A percentile compares a stretch with the other conserved stretches of the same genome.
phyloP scores from a whole-genome alignment of 768 basidiomycete genomes.

The Boletus rubescentipes region DNA sequence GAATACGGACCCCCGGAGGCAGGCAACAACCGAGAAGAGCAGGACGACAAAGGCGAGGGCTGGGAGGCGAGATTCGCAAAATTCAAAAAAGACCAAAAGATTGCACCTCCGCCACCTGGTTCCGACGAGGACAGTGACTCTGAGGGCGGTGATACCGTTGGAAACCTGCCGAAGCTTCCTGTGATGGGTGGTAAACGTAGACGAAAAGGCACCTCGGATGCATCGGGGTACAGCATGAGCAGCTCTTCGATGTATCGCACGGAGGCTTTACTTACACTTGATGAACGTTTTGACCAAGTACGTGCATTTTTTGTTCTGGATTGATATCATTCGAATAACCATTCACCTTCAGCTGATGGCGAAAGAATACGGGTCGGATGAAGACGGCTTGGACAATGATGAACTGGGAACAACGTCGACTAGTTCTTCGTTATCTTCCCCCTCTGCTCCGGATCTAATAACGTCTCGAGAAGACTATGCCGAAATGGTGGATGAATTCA shows the following conservation, averaged over 20 bases:
- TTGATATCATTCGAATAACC: not conserved
- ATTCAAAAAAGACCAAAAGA: conserved; percentile 61
- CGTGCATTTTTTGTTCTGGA: conserved; percentile 18
- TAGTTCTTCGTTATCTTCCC: conserved; percentile 43
- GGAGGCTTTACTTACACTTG: conserved; percentile 81
- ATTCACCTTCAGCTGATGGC: conserved; percentile 57
- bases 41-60: conserved; percentile 32
- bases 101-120: conserved; percentile 28
- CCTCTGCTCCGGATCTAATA: conserved; percentile 70
- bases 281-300: conserved; percentile 94
- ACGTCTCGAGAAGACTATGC: conserved; percentile 88
- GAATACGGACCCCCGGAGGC: conserved; percentile 41
- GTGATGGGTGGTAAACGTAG: conserved; percentile 77
- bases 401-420: conserved; percentile 44
- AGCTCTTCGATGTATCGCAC: conserved; percentile 95
- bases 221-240: conserved; percentile 96
- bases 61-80: conserved; percentile 83
- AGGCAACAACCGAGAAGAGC: conserved; percentile 22
- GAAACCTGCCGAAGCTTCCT: conserved; percentile 69
- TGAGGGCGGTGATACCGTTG: conserved; percentile 81
- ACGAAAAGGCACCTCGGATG: conserved; percentile 74
- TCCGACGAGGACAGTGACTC: conserved; percentile 56
- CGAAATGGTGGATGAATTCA: conserved; percentile 89
- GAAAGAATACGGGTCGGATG: conserved; percentile 70
- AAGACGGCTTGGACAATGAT: conserved; percentile 50